Evolutionary conservation across 2,329 filamentous ascomycete genomes (phyloP), one percentile per base, ranked within the genome.

Genomic region (Botrytis fragariae): DNA sequence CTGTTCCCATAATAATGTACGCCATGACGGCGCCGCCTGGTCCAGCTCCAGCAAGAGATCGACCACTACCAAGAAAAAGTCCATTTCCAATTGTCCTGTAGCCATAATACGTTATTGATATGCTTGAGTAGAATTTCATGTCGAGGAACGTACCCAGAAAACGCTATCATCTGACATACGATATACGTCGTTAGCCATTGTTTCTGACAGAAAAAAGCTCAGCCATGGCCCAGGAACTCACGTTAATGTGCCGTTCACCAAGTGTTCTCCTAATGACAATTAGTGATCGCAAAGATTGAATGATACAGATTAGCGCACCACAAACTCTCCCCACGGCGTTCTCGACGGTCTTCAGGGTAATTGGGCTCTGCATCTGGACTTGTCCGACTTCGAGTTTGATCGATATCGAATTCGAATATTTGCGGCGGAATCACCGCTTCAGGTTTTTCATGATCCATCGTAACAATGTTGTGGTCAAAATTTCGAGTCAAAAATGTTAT

Each of bases 1-100:
- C 81, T 6, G 81, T 83, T 37, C 83, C 84, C 78, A 84, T 83
- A 32, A 85, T 78, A 1, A 84, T 72, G 72, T 85, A 85, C 51
- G 79, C 78, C 42, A 84, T 73, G 37, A 84, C 80, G 22, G 83
- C 81, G 32, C 83, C 82, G 4, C 83, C 83, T 16, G 83, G 83
- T 9, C 83, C 83, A 37, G 82, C 83, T n/a, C 79, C 79, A 12
- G 82, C 82, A 32, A 84, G 78, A 0, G 83, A 83, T 72, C 76
- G 79, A 9, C 83, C 83, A 75, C 81, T 82, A 32, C 82, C 82
- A 32, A 84, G 79, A 70, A 84, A 84, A 8, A 84, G 78, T 81
- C 82, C 82, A 78, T 84, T 84, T 70, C 82, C 82, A 74, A 84
- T 83, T 35, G 82, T 82, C 45, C 82, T 82, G 60, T 59, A n/a